Base-by-base conservation (phyloP, 306 rosid species). In the Lithocarpus polystachyus region DNA sequence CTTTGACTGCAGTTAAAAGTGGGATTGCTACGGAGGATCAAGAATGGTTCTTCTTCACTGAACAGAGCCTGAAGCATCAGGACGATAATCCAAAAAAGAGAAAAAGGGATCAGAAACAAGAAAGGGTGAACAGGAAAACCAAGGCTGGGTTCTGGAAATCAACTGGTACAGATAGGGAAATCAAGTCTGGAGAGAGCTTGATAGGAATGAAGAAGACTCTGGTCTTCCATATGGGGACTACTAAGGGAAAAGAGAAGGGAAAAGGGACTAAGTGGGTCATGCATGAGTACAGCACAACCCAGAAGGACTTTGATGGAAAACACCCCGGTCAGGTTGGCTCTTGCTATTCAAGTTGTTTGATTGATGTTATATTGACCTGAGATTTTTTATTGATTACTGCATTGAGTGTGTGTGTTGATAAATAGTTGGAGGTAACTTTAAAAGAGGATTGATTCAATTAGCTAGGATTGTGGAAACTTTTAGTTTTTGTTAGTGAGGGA, bases 31-130 rank as follows among this genome's bases (percentile, higher is more conserved):
- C 91, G 33, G 85, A 89, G 86, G 99, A 96, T 84, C 97, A 87
- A 1, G 96, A 93, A 81, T 93, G 99, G 99, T 93, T 93, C 88
- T 93, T 96, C 90, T 96, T 96, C 86, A 91, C 98, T 75, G 97
- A 93, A 0, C 94, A 86, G 88, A 98, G 91, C 77, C 79, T 89
- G 18, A 96, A 96, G 89, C 90, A 96, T 61, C 97, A 94, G 18
- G 93, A 89, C 52, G 99, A 37, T 37, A 37, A 37, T 37, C 11
- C 45, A 7, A 37, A 37, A 37, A 37, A 37, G 45, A 37, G 45
- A 37, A 37, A 37, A 37, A 37, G 45, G 45, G 45, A 37, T 37
- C 45, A 37, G 45, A 37, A 37, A 37, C 45, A 37, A 37, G 99
- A 22, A 84, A 89, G 79, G 70, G 85, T 89, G 86, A 96, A 96